Evolutionary conservation across 2,329 filamentous ascomycete species (phyloP), one percentile per base, ranked within the genome.

Genomic region (Chaetomiaceae sp.): DNA sequence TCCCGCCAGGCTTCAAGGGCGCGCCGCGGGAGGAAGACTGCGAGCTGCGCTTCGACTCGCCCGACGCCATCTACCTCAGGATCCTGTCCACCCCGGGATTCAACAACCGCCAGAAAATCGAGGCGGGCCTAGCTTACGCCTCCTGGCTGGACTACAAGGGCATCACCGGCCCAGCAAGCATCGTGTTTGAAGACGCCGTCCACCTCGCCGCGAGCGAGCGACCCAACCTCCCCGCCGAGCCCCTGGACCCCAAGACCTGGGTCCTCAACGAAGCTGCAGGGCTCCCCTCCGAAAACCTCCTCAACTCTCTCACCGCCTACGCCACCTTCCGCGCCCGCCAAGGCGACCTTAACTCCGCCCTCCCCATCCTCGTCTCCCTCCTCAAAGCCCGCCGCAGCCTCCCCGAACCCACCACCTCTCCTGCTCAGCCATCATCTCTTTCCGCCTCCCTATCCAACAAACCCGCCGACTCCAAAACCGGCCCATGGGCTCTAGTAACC

Each of bases 331-430:
- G 86, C 61, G 92, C 91, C 6, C 79, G 83, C 40, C 78, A 76
- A 51, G 85, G 82, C 17, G 80, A 91, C 60, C 66, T 90, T 17
- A 70, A 81, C 6, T 71, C 77, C 4, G 89, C 92, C 1, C 79
- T 97, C 1, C 89, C 92, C 2, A 88, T 95, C 47, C 87, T 95
- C 64, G 78, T 95, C 37, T 95, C 91, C 25, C 75, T 95, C 40
- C 83, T 97, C 11, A 84, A 89, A 59, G 88, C 90, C 8, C 84
- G 90, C 22, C 84, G 88, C 69, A 84, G 63, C 65, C 84, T 73
- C 43, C 78, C 72, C 51, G 40, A 39, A 20, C 23, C 37, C 23
- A 19, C 46, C 11, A 7, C 51, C 59, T 67, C 17, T 64, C 52
- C 27, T 8, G 63, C 68, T 15, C 69, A 69, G 1, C 57, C 59